A percentile compares a stretch with the other conserved stretches of the same genome.
These are phyloP conservation scores for Ceratocystis alfenasii DNA, from an alignment of 2,329 filamentous ascomycete species.

Conservation along the genomic window DNA sequence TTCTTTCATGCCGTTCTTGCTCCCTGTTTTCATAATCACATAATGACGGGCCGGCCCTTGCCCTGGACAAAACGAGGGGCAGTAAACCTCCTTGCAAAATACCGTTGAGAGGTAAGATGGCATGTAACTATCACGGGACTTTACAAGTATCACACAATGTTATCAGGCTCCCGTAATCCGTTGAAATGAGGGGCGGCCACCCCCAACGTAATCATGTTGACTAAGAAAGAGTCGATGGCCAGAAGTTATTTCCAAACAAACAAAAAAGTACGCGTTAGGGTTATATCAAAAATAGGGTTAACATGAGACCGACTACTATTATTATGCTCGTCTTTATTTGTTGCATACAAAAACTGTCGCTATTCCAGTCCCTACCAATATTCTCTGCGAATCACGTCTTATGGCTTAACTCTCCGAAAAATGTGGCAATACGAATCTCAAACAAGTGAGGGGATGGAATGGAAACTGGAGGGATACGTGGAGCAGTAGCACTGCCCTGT, in stretches of 20 bases:
- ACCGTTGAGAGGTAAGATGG: background rate
- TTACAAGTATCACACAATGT: background rate
- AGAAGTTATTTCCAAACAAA: too few relatives aligned
- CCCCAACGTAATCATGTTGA: too few relatives aligned
- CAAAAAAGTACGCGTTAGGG: background rate
- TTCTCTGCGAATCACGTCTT: background rate
- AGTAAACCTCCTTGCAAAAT: background rate
- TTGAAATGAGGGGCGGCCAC: too few relatives aligned
- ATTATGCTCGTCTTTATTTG: background rate
- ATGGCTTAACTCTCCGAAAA: background rate
- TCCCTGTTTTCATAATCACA: background rate
- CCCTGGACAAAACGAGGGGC: background rate
- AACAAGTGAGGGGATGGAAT: background rate
- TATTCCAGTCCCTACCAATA: background rate
- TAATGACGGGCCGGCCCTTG: constrained; percentile 2
- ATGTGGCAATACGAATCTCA: constrained; percentile 9
- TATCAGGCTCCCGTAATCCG: too few relatives aligned
- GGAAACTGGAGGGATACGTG: background rate
- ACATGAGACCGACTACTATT: too few relatives aligned
- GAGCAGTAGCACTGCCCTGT: background rate
- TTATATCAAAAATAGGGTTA: background rate
- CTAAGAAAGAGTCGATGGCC: too few relatives aligned
- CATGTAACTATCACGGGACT: background rate
- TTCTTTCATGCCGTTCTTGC: background rate
- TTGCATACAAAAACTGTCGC: background rate